phyloP scores from a whole-genome alignment of 805 yeast species.

The Myxozyma sirexii region DNA sequence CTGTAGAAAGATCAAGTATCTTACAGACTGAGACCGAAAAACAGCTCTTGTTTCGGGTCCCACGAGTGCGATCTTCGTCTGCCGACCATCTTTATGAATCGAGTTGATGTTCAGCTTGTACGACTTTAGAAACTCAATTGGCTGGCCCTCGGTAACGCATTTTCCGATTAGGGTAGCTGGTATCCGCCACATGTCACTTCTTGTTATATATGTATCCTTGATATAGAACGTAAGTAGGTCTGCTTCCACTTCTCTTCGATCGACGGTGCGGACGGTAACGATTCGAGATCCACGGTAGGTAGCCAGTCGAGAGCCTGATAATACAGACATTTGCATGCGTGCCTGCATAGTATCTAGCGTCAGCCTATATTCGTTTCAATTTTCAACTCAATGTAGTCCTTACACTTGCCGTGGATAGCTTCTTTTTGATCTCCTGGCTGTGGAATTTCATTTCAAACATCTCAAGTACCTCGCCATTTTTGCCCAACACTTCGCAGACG shows the following conservation, averaged over 20 bases:
- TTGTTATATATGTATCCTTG: constrained; percentile 75
- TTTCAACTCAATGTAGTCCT: background rate
- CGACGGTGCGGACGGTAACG: constrained; percentile 22
- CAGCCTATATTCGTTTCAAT: background rate
- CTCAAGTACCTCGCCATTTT: constrained; percentile 20
- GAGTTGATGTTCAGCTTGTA: constrained; percentile 65
- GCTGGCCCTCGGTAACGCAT: constrained; percentile 70
- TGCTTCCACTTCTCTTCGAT: constrained; percentile 44
- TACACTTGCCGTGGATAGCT: constrained; percentile 21
- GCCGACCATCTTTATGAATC: constrained; percentile 45
- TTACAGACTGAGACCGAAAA: constrained; percentile 89
- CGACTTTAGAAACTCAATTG: constrained; percentile 61
- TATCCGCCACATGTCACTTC: constrained; percentile 93
- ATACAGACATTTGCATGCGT: constrained; percentile 26
- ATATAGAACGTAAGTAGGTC: constrained; percentile 82
- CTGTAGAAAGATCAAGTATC: constrained; percentile 79
- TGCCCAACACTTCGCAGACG: constrained; percentile 54
- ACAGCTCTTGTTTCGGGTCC: constrained; percentile 66
- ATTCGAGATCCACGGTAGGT: constrained; percentile 23
- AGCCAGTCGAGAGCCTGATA: constrained; percentile 28
- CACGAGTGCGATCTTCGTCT: constrained; percentile 23
- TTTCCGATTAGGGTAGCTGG: constrained; percentile 61
- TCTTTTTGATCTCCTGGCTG: constrained; percentile 16
- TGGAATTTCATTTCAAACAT: constrained; percentile 24
- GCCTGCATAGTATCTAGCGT: background rate